Base-by-base conservation (phyloP, 805 yeast genomes). In the Candida manassasensis region DNA sequence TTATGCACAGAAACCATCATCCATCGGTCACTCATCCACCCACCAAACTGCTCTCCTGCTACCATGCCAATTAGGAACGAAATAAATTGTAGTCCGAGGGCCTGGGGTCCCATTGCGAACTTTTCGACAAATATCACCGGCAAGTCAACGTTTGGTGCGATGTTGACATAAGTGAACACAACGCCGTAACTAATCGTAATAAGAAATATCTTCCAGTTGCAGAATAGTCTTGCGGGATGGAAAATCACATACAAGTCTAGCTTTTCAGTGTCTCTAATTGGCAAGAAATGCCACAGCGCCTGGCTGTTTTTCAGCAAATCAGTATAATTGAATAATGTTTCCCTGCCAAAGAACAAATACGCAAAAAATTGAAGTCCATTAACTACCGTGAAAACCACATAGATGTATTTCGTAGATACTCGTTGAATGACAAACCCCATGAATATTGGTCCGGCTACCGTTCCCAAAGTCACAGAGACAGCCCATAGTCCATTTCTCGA, bases 31-130 rank as follows among this genome's bases (percentile, higher is more conserved):
- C 52, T 45, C 10, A 47, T 25, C 35, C 47, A 42, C 4, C 59
- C 59, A 15, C 52, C 53, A 25, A 53, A 15, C 15, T 34, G 37
- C 30, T 53, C 58, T 15, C 59, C 59, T 21, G 52, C 26, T 12
- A 47, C 27, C 7, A 48, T 38, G 2, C 59, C 59, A n/a, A 53
- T 25, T 17, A 53, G 42, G 13, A 53, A 35, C 8, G 50, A 41
- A 13, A 52, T 32, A 29, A 43, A 48, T 35, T 53, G 58, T n/a
- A 53, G 37, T 10, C 55, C 56, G 12, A 52, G 33, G 13, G 44
- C 50, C 30, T 53, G 55, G 7, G 58, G 37, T 27, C 50, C 42
- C 33, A 53, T 39, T 6, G 34, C 32, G 30, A 48, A 53, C 26
- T 41, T 39, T 17, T 36, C 39, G n/a, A 40, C 44, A 35, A 44